Percentiles rank a stretch among this genome's conserved stretches.
These are phyloP conservation scores for Fusarium chuoi DNA, from an alignment of 2,329 filamentous ascomycete genomes.

Conservation along the genomic window DNA sequence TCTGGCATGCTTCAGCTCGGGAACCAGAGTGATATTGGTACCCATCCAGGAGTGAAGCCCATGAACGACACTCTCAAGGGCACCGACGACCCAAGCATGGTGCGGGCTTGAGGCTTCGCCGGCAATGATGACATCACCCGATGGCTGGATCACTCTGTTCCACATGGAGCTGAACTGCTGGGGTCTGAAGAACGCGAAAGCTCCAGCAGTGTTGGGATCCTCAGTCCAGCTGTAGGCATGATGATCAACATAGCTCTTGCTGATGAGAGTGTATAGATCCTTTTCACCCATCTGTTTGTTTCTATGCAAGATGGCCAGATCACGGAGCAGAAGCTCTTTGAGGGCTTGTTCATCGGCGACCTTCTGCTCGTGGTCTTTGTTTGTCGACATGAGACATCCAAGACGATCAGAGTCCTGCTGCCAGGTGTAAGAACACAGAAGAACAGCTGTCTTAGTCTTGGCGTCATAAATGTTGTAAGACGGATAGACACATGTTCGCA, in stretches of 20 bases:
- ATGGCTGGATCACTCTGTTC: constrained; percentile 12
- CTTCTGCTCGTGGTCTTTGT: background rate
- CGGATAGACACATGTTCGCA: constrained; percentile 9
- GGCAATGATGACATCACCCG: constrained; percentile 16
- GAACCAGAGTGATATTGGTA: background rate
- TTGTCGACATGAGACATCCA: background rate
- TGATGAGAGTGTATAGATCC: background rate
- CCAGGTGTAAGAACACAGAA: constrained; percentile 13
- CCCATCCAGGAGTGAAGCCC: constrained; percentile 9
- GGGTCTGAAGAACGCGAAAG: constrained; percentile 23
- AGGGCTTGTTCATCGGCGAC: background rate
- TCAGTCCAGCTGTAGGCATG: constrained; percentile 1
- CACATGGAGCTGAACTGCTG: constrained; percentile 20
- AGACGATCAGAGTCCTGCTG: constrained; percentile 11
- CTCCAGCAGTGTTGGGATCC: constrained; percentile 9
- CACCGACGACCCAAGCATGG: constrained; percentile 9
- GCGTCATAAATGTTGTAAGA: constrained; percentile 10
- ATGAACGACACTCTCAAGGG: constrained; percentile 8
- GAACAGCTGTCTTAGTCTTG: background rate
- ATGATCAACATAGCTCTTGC: constrained; percentile 1
- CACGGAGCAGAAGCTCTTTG: background rate
- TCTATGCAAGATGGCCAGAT: constrained; percentile 1
- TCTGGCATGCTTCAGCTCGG: background rate
- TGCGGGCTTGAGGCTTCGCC: constrained; percentile 17
- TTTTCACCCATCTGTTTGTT: background rate